Conservation (phyloP, 2,329 filamentous ascomycete genomes). For the Trichoderma koningii region DNA sequence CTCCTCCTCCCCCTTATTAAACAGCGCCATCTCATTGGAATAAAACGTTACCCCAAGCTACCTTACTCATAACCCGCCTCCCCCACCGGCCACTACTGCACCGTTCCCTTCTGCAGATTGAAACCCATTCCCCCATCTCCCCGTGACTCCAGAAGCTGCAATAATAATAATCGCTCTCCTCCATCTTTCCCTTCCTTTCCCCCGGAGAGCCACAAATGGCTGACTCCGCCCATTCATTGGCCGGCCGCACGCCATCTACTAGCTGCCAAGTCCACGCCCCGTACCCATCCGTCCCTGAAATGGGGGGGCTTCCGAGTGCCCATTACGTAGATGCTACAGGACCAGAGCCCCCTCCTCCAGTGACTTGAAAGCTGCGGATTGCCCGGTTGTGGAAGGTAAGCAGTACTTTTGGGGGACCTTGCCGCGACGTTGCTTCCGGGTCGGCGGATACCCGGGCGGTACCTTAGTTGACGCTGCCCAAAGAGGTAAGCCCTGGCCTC, state of each 20-base stretch:
- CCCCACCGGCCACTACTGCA: constrained; percentile 12
- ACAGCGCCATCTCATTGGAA: neutral
- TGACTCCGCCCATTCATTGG: neutral
- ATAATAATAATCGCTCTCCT: constrained; percentile 6
- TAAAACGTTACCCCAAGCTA: constrained; percentile 13
- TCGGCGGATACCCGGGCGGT: neutral
- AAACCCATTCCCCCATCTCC: neutral
- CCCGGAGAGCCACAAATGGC: constrained; percentile 25
- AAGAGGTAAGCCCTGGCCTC: neutral
- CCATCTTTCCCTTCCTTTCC: constrained; percentile 27
- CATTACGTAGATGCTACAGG: neutral
- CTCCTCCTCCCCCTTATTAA: neutral
- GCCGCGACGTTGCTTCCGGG: neutral
- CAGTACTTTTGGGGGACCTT: constrained; percentile 4
- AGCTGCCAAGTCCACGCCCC: neutral
- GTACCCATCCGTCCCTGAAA: constrained; percentile 8
- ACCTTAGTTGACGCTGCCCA: neutral
- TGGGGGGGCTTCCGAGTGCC: neutral
- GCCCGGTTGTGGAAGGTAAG: neutral
- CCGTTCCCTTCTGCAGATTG: too few species aligned
- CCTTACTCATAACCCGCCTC: neutral
- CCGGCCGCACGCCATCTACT: neutral
- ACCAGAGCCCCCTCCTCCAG: too few species aligned
- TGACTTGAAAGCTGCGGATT: too few species aligned
- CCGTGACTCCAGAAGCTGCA: neutral